Evolutionary conservation across 202 grass and related monocot species (phyloP), one percentile per base, ranked within the genome.

Genomic region (Zizania palustris): DNA sequence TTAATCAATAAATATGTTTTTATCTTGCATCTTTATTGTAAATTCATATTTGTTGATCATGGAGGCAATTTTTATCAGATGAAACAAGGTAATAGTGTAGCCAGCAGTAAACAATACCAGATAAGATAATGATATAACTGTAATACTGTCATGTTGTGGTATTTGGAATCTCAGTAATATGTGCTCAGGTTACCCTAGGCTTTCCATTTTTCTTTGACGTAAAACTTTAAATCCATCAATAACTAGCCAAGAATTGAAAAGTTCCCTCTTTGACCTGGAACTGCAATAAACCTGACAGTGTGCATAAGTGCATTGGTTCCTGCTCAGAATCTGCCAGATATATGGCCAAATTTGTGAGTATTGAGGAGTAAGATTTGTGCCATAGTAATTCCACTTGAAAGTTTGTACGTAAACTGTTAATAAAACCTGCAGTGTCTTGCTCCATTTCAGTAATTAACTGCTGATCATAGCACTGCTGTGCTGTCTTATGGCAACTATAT

Each of bases 11-110:
- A 45, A 58, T 20, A 45, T 57, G 35, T 2, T 11, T 59, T 72
- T 65, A 38, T 60, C 42, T 85, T 80, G 53, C 49, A 36, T 49
- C 9, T 60, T 34, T 82, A 20, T 15, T 40, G 51, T 78, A 77
- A 84, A 71, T 46, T 11, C 6, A 41, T 53, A 20, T 21, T 38
- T 34, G 33, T 68, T 78, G 16, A 77, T 9, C 64, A 38, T 45
- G 39, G 57, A n/a, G 40, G 37, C 16, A 53, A 13, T 28, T 45
- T 55, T 64, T 68, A 68, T 70, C 39, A 13, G 63, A 53, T 77
- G 5, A 28, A 28, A 28, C 28, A 28, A 0, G 28, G 28, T 28
- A 28, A 62, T 75, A 15, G 10, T 75, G 11, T 49, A 46, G 14
- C 33, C 5, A 36, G 33, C 48, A 21, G 66, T 19, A 46, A 74